These are phyloP conservation scores for Aspergillus sp. DNA, from an alignment of 2,329 filamentous ascomycete species.

Conservation along the genomic window DNA sequence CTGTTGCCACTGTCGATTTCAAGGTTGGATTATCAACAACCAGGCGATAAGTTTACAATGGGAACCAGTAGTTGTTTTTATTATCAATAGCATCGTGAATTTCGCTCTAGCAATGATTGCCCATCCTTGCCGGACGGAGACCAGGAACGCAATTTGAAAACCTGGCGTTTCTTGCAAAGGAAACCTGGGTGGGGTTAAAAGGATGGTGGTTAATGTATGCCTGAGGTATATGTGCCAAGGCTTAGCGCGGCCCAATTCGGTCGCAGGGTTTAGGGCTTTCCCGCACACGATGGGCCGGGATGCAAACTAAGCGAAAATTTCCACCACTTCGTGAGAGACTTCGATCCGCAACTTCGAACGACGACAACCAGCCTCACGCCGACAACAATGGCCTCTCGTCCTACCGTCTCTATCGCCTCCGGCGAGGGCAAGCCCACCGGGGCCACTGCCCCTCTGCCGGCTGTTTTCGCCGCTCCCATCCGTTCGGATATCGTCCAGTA, in stretches of 20 bases:
- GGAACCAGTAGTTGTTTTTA: too few species aligned
- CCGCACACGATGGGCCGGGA: slow-evolving; percentile 22
- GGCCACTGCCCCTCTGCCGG: slow-evolving; percentile 86
- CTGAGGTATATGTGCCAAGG: background rate
- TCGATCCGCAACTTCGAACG: slow-evolving; percentile 39
- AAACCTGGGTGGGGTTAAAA: too few species aligned
- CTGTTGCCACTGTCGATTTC: too few species aligned
- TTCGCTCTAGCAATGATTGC: too few species aligned
- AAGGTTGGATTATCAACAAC: too few species aligned
- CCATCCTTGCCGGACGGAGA: too few species aligned
- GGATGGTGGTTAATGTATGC: background rate
- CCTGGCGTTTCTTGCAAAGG: too few species aligned
- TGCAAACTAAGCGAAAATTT: slow-evolving; percentile 46
- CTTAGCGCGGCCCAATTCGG: slow-evolving; percentile 11
- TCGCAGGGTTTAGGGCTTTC: slow-evolving; percentile 40
- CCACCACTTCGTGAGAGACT: slow-evolving; percentile 33
- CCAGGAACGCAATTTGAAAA: too few species aligned
- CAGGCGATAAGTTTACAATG: too few species aligned
- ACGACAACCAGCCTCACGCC: slow-evolving; percentile 39
- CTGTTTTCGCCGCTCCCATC: slow-evolving; percentile 97
- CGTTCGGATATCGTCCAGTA: slow-evolving; percentile 99
- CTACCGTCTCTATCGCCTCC: slow-evolving; percentile 95
- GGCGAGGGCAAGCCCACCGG: slow-evolving; percentile 92
- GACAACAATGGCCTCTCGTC: slow-evolving; percentile 84
- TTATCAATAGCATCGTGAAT: too few species aligned